Percentiles rank a stretch among this genome's conserved stretches.
Conservation (phyloP, 306 rosid genomes). For the Calophaca sinica region DNA sequence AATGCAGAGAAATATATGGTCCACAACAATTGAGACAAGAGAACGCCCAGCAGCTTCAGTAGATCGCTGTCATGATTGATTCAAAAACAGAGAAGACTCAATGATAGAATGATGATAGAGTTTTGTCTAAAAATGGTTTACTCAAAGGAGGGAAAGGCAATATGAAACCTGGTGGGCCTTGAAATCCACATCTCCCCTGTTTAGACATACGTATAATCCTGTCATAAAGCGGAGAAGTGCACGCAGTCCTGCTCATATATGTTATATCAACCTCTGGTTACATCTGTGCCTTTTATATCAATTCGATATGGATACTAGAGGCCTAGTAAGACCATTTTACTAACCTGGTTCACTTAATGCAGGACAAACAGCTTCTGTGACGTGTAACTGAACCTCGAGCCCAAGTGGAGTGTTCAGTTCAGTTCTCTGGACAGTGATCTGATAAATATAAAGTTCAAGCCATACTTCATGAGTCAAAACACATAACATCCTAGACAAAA, state of each 20-base stretch:
- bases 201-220: constrained; percentile 85
- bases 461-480: constrained; percentile 36
- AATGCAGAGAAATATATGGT: constrained; percentile 93
- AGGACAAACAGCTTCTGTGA: constrained; percentile 95
- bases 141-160: constrained; percentile 38
- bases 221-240: constrained; percentile 96
- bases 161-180: constrained; percentile 74
- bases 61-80: constrained; percentile 68
- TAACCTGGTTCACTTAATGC: constrained; percentile 97
- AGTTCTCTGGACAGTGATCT: constrained; percentile 94
- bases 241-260: constrained; percentile 77
- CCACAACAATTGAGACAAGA: constrained; percentile 81
- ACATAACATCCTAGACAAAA: constrained; percentile 36
- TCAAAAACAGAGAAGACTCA: constrained; percentile 43
- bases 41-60: constrained; percentile 89
- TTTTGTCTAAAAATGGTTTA: constrained; percentile 32
- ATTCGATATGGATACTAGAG: constrained; percentile 32
- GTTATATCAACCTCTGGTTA: constrained; percentile 34
- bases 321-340: constrained; percentile 12
- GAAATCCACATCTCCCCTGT: constrained; percentile 82
- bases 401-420: constrained; percentile 92
- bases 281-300: constrained; percentile 6
- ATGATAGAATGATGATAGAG: constrained; percentile 22
- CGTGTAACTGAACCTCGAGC: constrained; percentile 90
- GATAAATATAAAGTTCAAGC: constrained; percentile 44